Percentiles rank a stretch among this genome's conserved stretches.
Conservation (phyloP, 176 grass and related monocot genomes). For the Secale cereale region DNA sequence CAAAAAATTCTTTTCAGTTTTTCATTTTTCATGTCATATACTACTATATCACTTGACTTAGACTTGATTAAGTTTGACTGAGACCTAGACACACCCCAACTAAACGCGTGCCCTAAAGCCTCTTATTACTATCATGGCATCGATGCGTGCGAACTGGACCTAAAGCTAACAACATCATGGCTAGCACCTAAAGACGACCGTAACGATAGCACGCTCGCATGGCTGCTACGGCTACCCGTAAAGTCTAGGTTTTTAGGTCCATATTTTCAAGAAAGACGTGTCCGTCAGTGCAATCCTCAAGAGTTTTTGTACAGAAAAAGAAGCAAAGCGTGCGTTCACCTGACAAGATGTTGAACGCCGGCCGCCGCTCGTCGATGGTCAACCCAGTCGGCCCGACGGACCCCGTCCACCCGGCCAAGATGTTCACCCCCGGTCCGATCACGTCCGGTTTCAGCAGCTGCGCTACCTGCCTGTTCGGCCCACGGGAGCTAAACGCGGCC, state of each 20-base stretch:
- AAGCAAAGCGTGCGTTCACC: conserved; percentile 44
- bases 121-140: conserved; percentile 3
- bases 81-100: too few relatives aligned
- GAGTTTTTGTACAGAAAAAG: background rate
- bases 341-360: conserved; percentile 75
- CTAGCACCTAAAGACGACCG: background rate
- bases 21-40: too few relatives aligned
- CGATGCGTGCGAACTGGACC: conserved; percentile 20
- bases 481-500: conserved; percentile 88
- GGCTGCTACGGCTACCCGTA: background rate
- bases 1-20: too few relatives aligned
- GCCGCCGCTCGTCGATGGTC: conserved; percentile 51
- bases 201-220: too few relatives aligned
- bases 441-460: conserved; percentile 92
- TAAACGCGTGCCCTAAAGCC: background rate
- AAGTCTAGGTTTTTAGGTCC: background rate
- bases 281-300: background rate
- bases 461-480: conserved; percentile 62
- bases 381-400: conserved; percentile 67
- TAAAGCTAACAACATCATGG: conserved; percentile 23
- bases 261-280: background rate
- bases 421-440: conserved; percentile 86
- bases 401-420: conserved; percentile 74
- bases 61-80: too few relatives aligned
- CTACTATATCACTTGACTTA: too few relatives aligned